These are phyloP conservation scores for Talaromyces stipitatus DNA, from an alignment of 495 filamentous ascomycete genomes.

Conservation along the genomic window DNA sequence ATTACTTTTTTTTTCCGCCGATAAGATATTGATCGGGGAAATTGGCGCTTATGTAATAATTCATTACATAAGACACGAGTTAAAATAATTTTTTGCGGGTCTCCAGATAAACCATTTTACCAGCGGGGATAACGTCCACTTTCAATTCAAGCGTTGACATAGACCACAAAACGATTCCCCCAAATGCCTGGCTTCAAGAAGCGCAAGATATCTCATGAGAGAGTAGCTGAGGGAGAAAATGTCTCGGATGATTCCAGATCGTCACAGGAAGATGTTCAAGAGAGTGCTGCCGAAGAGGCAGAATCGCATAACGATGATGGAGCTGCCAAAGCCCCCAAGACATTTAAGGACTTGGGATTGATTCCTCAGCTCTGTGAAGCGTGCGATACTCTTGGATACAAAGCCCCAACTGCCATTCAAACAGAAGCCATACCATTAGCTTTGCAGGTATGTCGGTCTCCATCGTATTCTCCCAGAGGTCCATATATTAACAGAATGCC, in stretches of 20 bases:
- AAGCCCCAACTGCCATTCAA: slow-evolving; percentile 75
- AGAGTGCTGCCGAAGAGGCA: not conserved
- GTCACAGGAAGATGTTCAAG: not conserved
- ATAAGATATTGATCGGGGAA: slow-evolving; percentile 29
- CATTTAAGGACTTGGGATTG: slow-evolving; percentile 80
- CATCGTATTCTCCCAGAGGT: not conserved
- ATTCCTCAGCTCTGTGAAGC: slow-evolving; percentile 85
- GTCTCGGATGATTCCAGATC: not conserved
- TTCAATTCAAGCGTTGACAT: not conserved
- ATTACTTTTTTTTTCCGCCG: slow-evolving; percentile 26
- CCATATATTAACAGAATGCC: slow-evolving; percentile 6
- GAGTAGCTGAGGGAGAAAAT: not conserved
- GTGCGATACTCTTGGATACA: slow-evolving; percentile 73
- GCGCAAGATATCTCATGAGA: slow-evolving; percentile 22
- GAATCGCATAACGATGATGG: not conserved
- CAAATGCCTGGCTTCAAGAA: slow-evolving; percentile 29
- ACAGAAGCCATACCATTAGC: slow-evolving; percentile 71
- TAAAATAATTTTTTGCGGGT: slow-evolving; percentile 22
- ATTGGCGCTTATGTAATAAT: too few species aligned
- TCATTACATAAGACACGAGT: too few species aligned
- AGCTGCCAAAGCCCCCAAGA: slow-evolving; percentile 23
- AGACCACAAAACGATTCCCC: not conserved
- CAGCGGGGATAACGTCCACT: not conserved
- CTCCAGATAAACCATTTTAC: not conserved
- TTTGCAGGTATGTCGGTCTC: slow-evolving; percentile 38